phyloP scores from a whole-genome alignment of 1,284 basidiomycete species.

The Xerocomus nothofagi region DNA sequence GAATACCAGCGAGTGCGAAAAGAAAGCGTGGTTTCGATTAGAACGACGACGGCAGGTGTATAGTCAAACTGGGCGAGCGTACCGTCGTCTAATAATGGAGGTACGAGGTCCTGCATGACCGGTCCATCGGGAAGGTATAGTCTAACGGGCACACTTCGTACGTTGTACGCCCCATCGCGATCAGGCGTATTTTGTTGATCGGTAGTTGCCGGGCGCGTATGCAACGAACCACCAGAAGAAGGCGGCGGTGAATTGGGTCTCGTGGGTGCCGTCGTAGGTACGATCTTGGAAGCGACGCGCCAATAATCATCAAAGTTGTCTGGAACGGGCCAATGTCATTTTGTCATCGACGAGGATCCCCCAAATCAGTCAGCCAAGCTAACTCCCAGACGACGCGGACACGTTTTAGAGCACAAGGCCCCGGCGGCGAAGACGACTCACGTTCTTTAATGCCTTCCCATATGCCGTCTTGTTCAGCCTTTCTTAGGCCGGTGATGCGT shows the following conservation, averaged over 20 bases:
- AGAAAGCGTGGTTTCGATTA: slow-evolving; percentile 2
- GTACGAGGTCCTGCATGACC: slow-evolving; percentile 85
- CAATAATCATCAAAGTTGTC: slow-evolving; percentile 96
- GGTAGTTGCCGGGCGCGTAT: slow-evolving; percentile 66
- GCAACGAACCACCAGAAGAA: slow-evolving; percentile 51
- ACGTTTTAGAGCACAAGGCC: slow-evolving; percentile 25
- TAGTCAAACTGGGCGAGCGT: slow-evolving; percentile 21
- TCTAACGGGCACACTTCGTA: slow-evolving; percentile 84
- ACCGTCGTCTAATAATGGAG: slow-evolving; percentile 75
- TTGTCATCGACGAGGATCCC: slow-evolving; percentile 15
- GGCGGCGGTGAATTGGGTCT: slow-evolving; percentile 54
- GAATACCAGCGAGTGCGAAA: not conserved
- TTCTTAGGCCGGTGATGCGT: slow-evolving; percentile 84
- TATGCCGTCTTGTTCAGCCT: slow-evolving; percentile 88
- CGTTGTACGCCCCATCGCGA: slow-evolving; percentile 77
- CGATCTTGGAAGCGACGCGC: slow-evolving; percentile 86
- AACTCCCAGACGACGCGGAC: slow-evolving; percentile 5
- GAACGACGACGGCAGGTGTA: not conserved
- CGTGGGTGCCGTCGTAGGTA: slow-evolving; percentile 60
- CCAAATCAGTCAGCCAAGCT: slow-evolving; percentile 27
- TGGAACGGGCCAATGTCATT: slow-evolving; percentile 33
- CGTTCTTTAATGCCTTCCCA: slow-evolving; percentile 94
- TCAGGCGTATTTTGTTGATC: slow-evolving; percentile 60
- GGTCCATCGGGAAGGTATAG: slow-evolving; percentile 92
- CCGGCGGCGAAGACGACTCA: slow-evolving; percentile 41